phyloP scores from a whole-genome alignment of 2,329 filamentous ascomycete species.

The Lasiodiplodia hormozganensis region DNA sequence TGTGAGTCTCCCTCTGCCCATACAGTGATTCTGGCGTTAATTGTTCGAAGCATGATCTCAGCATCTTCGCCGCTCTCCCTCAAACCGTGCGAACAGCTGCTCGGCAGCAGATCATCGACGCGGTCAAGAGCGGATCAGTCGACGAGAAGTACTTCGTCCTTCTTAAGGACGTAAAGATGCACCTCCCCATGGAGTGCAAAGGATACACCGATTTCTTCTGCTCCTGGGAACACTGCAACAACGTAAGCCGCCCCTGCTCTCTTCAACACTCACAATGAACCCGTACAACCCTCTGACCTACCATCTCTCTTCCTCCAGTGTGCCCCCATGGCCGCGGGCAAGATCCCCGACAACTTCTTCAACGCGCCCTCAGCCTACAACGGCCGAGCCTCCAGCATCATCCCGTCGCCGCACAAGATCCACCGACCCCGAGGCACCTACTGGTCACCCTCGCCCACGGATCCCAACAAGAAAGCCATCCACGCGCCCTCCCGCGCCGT shows the following conservation, averaged over 20 bases:
- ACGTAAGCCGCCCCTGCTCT: conserved; percentile 46
- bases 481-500: conserved; percentile 51
- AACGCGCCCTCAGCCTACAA: conserved; percentile 59
- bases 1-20: not conserved
- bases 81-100: conserved; percentile 48
- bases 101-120: conserved; percentile 47
- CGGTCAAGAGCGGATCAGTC: conserved; percentile 37
- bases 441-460: conserved; percentile 30
- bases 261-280: not conserved
- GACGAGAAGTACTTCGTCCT: conserved; percentile 33
- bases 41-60: conserved; percentile 43
- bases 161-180: conserved; percentile 54
- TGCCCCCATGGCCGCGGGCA: conserved; percentile 8
- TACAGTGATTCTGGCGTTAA: not conserved
- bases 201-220: conserved; percentile 67
- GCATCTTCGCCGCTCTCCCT: conserved; percentile 58
- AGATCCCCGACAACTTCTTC: conserved; percentile 35
- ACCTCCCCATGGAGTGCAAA: conserved; percentile 62
- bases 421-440: conserved; percentile 39
- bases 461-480: conserved; percentile 58
- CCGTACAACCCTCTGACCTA: not conserved
- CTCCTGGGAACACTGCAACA: conserved; percentile 60
- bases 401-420: conserved; percentile 53
- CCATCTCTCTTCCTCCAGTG: not conserved
- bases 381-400: conserved; percentile 62